phyloP scores from a whole-genome alignment of 2,329 filamentous ascomycete species.

The Claviceps cyperi region DNA sequence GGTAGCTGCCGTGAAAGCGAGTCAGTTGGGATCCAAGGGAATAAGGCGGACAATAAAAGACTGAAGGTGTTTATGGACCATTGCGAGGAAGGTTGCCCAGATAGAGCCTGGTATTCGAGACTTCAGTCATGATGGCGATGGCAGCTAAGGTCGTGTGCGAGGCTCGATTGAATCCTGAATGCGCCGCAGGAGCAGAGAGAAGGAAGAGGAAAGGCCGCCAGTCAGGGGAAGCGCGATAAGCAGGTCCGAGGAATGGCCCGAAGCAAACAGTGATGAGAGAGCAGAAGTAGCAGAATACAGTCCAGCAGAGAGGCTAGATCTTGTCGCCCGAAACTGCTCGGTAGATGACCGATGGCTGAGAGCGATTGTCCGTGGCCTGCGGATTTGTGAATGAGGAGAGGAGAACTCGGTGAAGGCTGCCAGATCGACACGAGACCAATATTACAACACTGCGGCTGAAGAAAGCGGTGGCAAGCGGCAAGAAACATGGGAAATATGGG shows the following conservation, averaged over 20 bases:
- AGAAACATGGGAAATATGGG: background rate
- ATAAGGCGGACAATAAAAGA: conserved; percentile 8
- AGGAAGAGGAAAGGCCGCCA: background rate
- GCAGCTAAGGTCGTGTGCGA: conserved; percentile 3
- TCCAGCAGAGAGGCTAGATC: background rate
- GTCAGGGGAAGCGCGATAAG: background rate
- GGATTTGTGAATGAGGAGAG: conserved; percentile 2
- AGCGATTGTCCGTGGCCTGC: background rate
- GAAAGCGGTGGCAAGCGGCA: conserved; percentile 8
- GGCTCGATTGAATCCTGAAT: conserved; percentile 2
- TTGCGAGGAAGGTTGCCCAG: conserved; percentile 93
- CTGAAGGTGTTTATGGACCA: conserved; percentile 40
- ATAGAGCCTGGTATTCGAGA: conserved; percentile 90
- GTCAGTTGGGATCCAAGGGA: conserved; percentile 27
- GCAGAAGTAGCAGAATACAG: background rate
- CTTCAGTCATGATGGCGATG: conserved; percentile 52
- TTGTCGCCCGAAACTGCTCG: background rate
- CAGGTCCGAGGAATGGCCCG: conserved; percentile 1
- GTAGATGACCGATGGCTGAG: background rate
- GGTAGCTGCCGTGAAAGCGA: conserved; percentile 52
- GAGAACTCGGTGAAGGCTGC: conserved; percentile 3
- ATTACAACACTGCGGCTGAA: conserved; percentile 5
- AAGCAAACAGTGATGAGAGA: background rate
- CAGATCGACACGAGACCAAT: conserved; percentile 4
- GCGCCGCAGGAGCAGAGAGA: background rate